phyloP scores from a whole-genome alignment of 1,139 yeast species.

The Nakaseomyces kungkrabaensis region DNA sequence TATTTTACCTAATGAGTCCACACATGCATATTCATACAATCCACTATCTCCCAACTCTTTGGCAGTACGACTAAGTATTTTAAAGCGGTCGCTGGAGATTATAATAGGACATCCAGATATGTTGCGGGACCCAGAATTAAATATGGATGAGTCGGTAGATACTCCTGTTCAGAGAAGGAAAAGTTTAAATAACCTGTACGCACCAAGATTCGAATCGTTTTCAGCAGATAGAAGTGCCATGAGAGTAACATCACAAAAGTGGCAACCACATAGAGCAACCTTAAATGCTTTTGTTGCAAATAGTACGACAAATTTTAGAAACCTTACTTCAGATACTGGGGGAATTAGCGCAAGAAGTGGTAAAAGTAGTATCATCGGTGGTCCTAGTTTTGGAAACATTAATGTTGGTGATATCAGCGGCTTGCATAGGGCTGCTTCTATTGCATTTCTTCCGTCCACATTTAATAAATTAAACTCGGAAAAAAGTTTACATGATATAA shows the following conservation, averaged over 20 bases:
- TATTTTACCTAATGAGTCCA: constrained; percentile 56
- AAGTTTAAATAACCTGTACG: neutral
- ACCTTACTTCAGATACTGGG: neutral
- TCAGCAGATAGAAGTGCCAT: constrained; percentile 5
- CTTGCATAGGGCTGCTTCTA: constrained; percentile 11
- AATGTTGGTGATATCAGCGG: neutral
- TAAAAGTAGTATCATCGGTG: constrained; percentile 1
- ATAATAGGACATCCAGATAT: constrained; percentile 21
- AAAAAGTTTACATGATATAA: neutral
- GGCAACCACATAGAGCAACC: constrained; percentile 56
- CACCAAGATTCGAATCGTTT: constrained; percentile 4
- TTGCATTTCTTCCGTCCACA: constrained; percentile 8
- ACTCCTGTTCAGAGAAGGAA: constrained; percentile 7
- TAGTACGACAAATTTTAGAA: constrained; percentile 2
- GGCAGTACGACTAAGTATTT: constrained; percentile 62
- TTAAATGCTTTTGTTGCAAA: constrained; percentile 42
- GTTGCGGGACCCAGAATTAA: constrained; percentile 12
- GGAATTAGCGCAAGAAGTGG: neutral
- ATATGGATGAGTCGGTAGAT: neutral
- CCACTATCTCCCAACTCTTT: constrained; percentile 71
- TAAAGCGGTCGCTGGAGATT: constrained; percentile 66
- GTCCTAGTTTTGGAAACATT: neutral
- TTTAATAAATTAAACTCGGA: constrained; percentile 1
- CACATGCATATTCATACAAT: constrained; percentile 78
- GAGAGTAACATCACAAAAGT: constrained; percentile 7